Percentiles rank a stretch among this genome's conserved stretches.
These are phyloP conservation scores for Gloeostereum incarnatum DNA, from an alignment of 768 basidiomycete genomes.

Conservation along the genomic window DNA sequence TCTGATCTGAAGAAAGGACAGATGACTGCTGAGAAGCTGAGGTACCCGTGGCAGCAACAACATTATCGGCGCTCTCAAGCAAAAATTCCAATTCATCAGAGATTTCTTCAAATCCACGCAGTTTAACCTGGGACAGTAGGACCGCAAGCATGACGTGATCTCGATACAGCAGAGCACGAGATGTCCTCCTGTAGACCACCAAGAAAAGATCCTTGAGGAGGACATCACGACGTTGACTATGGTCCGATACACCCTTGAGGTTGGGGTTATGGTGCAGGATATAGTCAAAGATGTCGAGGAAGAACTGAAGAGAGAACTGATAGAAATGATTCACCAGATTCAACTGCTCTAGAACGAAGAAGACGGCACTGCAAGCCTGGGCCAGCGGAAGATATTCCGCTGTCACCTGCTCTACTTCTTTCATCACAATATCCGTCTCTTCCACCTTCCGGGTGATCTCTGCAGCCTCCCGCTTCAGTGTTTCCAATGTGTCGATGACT, in stretches of 20 bases:
- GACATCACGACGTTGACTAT: constrained; percentile 65
- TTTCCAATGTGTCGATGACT: constrained; percentile 94
- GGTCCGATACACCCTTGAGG: constrained; percentile 68
- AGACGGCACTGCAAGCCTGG: constrained; percentile 92
- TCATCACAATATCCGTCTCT: constrained; percentile 94
- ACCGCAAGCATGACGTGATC: constrained; percentile 91
- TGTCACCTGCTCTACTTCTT: constrained; percentile 93
- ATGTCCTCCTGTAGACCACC: constrained; percentile 79
- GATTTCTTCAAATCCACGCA: constrained; percentile 73
- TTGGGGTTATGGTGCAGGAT: constrained; percentile 90
- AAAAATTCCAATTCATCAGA: constrained; percentile 84
- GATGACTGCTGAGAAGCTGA: constrained; percentile 27
- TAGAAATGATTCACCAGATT: constrained; percentile 96
- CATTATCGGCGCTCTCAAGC: constrained; percentile 77
- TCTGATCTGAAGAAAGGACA: constrained; percentile 59
- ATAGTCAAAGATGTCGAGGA: constrained; percentile 97
- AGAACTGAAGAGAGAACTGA: constrained; percentile 95
- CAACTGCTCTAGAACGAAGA: constrained; percentile 94
- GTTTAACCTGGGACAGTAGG: constrained; percentile 81
- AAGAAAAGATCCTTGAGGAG: constrained; percentile 86
- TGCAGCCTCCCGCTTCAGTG: constrained; percentile 90
- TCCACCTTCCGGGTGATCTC: constrained; percentile 95
- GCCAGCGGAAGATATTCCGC: constrained; percentile 91
- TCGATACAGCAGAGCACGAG: constrained; percentile 79
- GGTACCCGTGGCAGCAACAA: constrained; percentile 24